Base-by-base conservation (phyloP, 2,329 filamentous ascomycete species). In the Botrytis sinoallii region DNA sequence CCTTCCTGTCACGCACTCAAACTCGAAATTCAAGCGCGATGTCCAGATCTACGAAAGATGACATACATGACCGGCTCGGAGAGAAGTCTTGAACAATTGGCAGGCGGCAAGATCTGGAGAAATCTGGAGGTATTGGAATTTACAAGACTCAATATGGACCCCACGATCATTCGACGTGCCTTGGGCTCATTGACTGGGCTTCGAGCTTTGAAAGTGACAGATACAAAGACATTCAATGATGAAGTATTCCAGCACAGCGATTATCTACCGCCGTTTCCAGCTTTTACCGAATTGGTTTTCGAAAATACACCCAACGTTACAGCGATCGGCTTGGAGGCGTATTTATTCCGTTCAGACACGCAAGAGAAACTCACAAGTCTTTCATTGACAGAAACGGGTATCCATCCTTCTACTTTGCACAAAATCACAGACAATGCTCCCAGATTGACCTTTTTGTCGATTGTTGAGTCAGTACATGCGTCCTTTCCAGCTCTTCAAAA, bases 31-130 rank as follows among this genome's bases (percentile, higher is more conserved):
- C 92, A 97, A 84, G 91, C 90, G 35, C 88, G 93, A 69, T 98
- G 95, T 81, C 90, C 92, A 18, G 90, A 95, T 80, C 86, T 98
- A 72, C 89, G 94, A 77, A 96, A 96, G 83, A 98, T 97, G 93
- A 91, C 89, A 71, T 98, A 97, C 83, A 87, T 89, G 71, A 85
- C 86, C 65, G 95, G 95, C 20, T 88, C 93, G 1, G 95, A 98
- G 84, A 88, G 88, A 73, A 92, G 91, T 79, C 87, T 98, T 73
- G 89, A 93, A 78, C 85, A 88, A 71, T 85, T 98, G 59, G 87
- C 89, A 12, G 86, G 87, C 74, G 90, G 88, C 75, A 88, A 84
- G 73, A 81, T 90, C 70, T 96, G 93, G 93, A 85, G 86, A 65
- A 86, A 88, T 63, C 86, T 96, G 20, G 91, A 94, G 82, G 89